Evolutionary conservation across 2,329 filamentous ascomycete species (phyloP), one percentile per base, ranked within the genome.

Genomic region (Xenosphaeropsis pyriputrescens): DNA sequence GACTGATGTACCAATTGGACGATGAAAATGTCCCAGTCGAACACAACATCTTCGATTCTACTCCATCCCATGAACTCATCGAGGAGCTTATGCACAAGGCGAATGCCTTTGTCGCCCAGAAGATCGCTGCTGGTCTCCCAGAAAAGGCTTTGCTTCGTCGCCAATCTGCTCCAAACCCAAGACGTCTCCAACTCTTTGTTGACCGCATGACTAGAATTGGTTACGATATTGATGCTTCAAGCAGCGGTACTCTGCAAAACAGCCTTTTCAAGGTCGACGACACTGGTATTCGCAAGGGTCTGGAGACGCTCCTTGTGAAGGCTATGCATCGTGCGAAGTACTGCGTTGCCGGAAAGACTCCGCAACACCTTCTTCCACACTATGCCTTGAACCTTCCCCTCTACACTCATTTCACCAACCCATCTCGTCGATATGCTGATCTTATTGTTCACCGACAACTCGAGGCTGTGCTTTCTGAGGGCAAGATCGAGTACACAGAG

Each of bases 1-100:
- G 91, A 40, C 71, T 98, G 34, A 67, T 96, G 43, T 86, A 94
- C 60, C 88, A 94, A 61, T 71, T 96, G 31, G 91, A 98, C 49
- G 91, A 98, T 50, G 91, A 98, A 67, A 96, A 96, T 58, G 85
- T 95, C 38, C 91, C 89, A 2, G 88, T 96, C 31, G 86, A 94
- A 63, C 76, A 85, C 57, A 98, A 96, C 63, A 83, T 98, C 46
- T 98, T 96, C 53, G 80, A 95, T 57, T 89, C 85, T 19, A 85
- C 85, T 11, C 69, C 79, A 8, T 85, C 88, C 2, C 85, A 93
- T 45, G 89, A 96, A 62, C 74, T 96, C 45, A 85, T 95, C 33
- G 91, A 98, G 58, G 91, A 98, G 64, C 68, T 98, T 38, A 80
- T 85, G 63, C 83, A 94, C 68, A 93, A 93, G 66, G 83, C 85